Conservation (phyloP, 805 yeast species). For the Cyberlindnera euphorbiae region DNA sequence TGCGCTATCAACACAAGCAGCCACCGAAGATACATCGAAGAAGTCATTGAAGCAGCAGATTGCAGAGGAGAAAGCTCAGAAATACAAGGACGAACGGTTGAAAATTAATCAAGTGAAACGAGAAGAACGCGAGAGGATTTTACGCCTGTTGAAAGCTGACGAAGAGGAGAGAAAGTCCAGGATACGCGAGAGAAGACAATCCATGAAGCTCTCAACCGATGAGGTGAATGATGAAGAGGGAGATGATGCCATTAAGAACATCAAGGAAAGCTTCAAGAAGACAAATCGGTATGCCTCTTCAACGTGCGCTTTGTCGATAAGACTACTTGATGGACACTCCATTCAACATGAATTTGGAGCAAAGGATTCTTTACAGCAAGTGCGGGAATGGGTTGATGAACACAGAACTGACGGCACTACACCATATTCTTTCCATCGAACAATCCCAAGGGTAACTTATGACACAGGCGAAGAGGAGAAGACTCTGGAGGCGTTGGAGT, state of each 20-base stretch:
- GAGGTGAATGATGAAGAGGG: conserved; percentile 28
- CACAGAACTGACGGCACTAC: conserved; percentile 44
- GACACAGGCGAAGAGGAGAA: conserved; percentile 55
- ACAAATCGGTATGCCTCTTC: conserved; percentile 1
- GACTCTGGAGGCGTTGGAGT: conserved; percentile 47
- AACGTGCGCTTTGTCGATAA: conserved; percentile 46
- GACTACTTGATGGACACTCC: conserved; percentile 63
- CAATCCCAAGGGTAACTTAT: conserved; percentile 59
- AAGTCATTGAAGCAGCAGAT: conserved; percentile 36
- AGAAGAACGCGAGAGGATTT: conserved; percentile 53
- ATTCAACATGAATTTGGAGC: conserved; percentile 46
- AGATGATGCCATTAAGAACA: conserved; percentile 20
- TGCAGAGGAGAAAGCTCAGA: conserved; percentile 34
- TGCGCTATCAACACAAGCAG: conserved; percentile 1
- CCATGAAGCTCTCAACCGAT: conserved; percentile 10
- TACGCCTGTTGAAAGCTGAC: conserved; percentile 49
- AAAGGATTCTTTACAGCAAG: conserved; percentile 44
- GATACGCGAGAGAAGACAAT: conserved; percentile 19
- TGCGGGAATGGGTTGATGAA: conserved; percentile 56
- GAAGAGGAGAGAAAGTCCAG: conserved; percentile 37
- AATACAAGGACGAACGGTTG: conserved; percentile 34
- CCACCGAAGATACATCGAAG: conserved; percentile 3
- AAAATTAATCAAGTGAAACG: conserved; percentile 33
- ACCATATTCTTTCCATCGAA: conserved; percentile 43
- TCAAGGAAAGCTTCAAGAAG: conserved; percentile 20